Evolutionary conservation across 1,139 yeast genomes (phyloP).

Genomic region (Wickerhamomyces sp.): DNA sequence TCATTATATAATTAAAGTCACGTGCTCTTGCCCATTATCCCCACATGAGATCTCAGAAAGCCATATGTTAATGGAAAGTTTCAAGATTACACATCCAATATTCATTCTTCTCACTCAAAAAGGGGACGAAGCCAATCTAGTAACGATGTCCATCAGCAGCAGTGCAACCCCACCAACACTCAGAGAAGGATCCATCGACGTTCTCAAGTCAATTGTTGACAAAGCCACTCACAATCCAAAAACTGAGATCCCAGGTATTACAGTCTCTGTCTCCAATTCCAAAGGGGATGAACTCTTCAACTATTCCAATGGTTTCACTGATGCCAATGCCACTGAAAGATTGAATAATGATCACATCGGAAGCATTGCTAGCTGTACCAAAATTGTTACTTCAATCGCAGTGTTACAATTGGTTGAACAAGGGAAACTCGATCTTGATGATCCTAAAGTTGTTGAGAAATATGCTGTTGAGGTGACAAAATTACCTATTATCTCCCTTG

Average conservation of each 20-base stretch:
- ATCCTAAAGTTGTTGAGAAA: conserved; percentile 30
- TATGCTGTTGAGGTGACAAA: conserved; percentile 39
- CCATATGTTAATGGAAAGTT: too few relatives aligned
- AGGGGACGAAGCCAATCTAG: too few relatives aligned
- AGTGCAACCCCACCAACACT: too few relatives aligned
- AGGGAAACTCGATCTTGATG: conserved; percentile 39
- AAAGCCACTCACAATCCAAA: conserved; percentile 1
- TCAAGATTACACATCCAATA: too few relatives aligned
- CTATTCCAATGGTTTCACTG: conserved; percentile 20
- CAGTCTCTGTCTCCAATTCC: conserved; percentile 12
- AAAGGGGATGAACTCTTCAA: conserved; percentile 14
- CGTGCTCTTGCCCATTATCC: too few relatives aligned
- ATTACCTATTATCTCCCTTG: conserved; percentile 35
- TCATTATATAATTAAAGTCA: too few relatives aligned
- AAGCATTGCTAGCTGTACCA: conserved; percentile 44
- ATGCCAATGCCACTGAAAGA: conserved; percentile 18
- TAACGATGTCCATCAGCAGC: too few relatives aligned
- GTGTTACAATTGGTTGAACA: conserved; percentile 41
- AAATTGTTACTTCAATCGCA: conserved; percentile 44
- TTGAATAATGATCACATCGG: conserved; percentile 30
- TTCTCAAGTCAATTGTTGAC: background rate
- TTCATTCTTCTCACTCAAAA: too few relatives aligned
- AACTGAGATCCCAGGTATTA: conserved; percentile 10
- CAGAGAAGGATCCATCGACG: too few relatives aligned
- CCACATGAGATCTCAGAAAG: too few relatives aligned